These are phyloP conservation scores for Mantamonas sphyraenae DNA, from an alignment of 78 protist genomes.

Conservation along the genomic window DNA sequence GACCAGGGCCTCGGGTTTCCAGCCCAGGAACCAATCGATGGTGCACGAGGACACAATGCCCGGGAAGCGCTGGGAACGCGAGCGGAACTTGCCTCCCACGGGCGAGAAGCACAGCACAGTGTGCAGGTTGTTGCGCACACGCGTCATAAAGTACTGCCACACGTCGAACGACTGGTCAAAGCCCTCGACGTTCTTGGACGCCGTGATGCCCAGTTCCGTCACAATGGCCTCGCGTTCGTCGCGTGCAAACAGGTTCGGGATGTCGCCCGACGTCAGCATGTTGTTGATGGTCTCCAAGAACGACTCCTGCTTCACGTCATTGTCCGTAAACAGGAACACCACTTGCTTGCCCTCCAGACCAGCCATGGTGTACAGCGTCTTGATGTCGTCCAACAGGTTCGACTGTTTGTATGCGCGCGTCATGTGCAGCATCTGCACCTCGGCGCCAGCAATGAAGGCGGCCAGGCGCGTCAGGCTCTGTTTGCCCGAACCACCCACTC, in stretches of 20 bases:
- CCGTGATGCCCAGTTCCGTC: constrained; percentile 49
- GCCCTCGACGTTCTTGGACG: no score
- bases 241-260: constrained; percentile 62
- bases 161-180: constrained; percentile 54
- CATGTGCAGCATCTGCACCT: constrained; percentile 43
- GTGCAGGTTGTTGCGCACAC: constrained; percentile 75
- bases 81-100: constrained; percentile 73
- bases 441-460: constrained; percentile 47
- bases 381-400: constrained; percentile 73
- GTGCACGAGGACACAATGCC: constrained; percentile 64
- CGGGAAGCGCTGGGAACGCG: constrained; percentile 74
- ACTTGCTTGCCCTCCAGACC: constrained; percentile 48
- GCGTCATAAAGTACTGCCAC: constrained; percentile 61
- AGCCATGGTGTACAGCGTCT: constrained; percentile 52
- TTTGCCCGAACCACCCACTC: constrained; percentile 83
- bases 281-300: constrained; percentile 82
- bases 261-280: constrained; percentile 66
- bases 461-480: constrained; percentile 75
- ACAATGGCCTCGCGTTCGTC: constrained; percentile 73
- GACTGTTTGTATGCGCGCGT: constrained; percentile 48
- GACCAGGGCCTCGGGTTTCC: constrained; percentile 76
- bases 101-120: constrained; percentile 84
- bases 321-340: constrained; percentile 73
- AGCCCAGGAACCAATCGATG: constrained; percentile 81
- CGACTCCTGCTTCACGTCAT: constrained; percentile 74